A percentile compares a stretch with the other conserved stretches of the same genome.
phyloP scores from a whole-genome alignment of 495 filamentous ascomycete species.

The Penicillium daleae region DNA sequence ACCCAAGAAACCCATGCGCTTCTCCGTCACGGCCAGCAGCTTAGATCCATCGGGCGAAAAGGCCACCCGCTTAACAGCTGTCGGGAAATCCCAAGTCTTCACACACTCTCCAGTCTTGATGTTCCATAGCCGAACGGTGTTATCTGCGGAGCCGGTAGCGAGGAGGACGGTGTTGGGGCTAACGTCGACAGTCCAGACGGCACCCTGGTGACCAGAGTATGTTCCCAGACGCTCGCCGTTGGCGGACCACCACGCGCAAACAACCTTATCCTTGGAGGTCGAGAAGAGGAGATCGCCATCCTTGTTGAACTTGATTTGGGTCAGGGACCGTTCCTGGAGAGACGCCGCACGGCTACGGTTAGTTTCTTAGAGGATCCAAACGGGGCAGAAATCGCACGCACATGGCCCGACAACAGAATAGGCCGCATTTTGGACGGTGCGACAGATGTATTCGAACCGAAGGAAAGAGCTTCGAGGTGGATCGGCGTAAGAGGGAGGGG shows the following conservation, averaged over 20 bases:
- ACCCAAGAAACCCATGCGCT: conserved; percentile 93
- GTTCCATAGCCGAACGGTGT: conserved; percentile 97
- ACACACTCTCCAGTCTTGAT: conserved; percentile 88
- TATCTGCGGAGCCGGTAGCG: conserved; percentile 94
- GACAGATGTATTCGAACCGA: conserved; percentile 15
- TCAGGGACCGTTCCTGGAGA: conserved; percentile 86
- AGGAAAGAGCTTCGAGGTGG: conserved; percentile 22
- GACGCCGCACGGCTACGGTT: conserved; percentile 24
- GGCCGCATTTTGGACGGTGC: conserved; percentile 73
- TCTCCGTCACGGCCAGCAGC: conserved; percentile 92
- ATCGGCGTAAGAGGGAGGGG: conserved; percentile 33
- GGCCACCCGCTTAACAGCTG: conserved; percentile 94
- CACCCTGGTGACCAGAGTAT: conserved; percentile 95
- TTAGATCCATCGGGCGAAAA: conserved; percentile 90
- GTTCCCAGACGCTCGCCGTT: conserved; percentile 95
- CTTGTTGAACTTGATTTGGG: conserved; percentile 95
- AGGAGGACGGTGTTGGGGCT: conserved; percentile 93
- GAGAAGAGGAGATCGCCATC: conserved; percentile 99
- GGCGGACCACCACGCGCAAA: conserved; percentile 92
- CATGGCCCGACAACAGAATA: conserved; percentile 93
- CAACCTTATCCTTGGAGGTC: conserved; percentile 93
- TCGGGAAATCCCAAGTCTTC: conserved; percentile 96
- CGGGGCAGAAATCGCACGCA: conserved; percentile 43
- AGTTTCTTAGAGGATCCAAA: conserved; percentile 29
- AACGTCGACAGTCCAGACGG: conserved; percentile 98